Evolutionary conservation across 2,329 filamentous ascomycete species (phyloP).

Genomic region (Neonectria neomacrospora): DNA sequence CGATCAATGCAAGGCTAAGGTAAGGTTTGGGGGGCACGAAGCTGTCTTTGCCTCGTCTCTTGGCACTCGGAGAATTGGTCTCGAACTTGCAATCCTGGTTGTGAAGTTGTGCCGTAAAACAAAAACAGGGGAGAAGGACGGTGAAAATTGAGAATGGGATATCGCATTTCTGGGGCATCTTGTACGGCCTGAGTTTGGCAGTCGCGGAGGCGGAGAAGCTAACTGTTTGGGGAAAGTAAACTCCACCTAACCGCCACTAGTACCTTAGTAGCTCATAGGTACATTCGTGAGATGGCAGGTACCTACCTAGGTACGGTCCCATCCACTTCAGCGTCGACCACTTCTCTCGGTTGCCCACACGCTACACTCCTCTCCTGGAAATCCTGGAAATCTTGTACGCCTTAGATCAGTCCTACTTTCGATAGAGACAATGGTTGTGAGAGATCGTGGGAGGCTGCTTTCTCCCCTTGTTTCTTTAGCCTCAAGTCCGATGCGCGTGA

Average conservation of each 20-base stretch:
- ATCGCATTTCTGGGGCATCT: background rate
- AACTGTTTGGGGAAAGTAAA: background rate
- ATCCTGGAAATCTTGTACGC: background rate
- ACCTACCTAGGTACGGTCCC: no score
- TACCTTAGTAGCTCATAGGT: no score
- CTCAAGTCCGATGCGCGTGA: background rate
- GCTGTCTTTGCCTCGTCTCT: conserved; percentile 3
- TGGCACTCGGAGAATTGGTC: background rate
- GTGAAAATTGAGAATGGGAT: background rate
- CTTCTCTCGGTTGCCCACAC: background rate
- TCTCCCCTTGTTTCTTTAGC: background rate
- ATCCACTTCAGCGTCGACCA: background rate
- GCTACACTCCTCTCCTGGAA: no score
- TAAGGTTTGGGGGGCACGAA: conserved; percentile 1
- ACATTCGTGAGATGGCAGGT: background rate
- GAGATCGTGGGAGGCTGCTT: background rate
- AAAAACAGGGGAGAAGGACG: background rate
- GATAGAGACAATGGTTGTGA: background rate
- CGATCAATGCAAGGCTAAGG: conserved; percentile 11
- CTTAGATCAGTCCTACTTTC: background rate
- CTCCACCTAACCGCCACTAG: background rate
- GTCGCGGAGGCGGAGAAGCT: background rate
- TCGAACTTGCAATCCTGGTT: background rate
- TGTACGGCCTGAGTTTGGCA: background rate
- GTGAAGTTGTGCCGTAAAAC: background rate